Evolutionary conservation across 345 rosid species (phyloP).

Genomic region (Erysimum cheiranthoides): DNA sequence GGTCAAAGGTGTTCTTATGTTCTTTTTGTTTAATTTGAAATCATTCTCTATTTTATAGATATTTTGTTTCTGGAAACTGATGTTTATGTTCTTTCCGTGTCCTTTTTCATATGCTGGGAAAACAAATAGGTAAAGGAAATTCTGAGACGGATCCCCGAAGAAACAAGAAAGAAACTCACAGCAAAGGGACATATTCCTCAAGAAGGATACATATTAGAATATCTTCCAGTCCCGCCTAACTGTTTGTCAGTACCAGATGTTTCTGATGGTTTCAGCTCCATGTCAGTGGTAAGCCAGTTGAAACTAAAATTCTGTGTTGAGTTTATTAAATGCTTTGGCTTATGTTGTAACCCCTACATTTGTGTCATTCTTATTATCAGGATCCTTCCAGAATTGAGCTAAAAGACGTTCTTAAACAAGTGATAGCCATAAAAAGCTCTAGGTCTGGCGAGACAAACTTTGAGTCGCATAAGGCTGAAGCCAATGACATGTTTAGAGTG

Average conservation of each 20-base stretch:
- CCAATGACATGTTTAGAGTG: constrained; percentile 66
- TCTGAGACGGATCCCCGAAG: constrained; percentile 67
- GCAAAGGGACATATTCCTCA: constrained; percentile 89
- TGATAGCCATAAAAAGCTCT: constrained; percentile 66
- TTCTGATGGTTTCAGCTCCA: constrained; percentile 79
- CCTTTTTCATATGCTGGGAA: constrained; percentile 30
- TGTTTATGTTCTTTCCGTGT: constrained; percentile 20
- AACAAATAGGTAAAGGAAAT: constrained; percentile 75
- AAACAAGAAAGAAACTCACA: constrained; percentile 73
- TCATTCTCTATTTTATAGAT: constrained; percentile 11
- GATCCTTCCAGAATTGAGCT: constrained; percentile 81
- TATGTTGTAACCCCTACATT: constrained; percentile 18
- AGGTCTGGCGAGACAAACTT: constrained; percentile 86
- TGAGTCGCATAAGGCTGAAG: constrained; percentile 83
- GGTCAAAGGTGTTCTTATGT: constrained; percentile 12
- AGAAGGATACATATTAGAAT: constrained; percentile 79
- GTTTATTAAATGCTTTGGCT: constrained; percentile 31
- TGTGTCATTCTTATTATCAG: constrained; percentile 51
- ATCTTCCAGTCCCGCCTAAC: constrained; percentile 94
- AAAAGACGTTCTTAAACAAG: constrained; percentile 80
- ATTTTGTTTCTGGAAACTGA: constrained; percentile 30
- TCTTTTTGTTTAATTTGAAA: constrained; percentile 12
- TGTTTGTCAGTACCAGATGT: constrained; percentile 89
- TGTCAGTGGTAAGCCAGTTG: constrained; percentile 79
- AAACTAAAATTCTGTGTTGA: constrained; percentile 17